Evolutionary conservation across 140 eudicot species (phyloP).

Genomic region (Flaveria floridana): DNA sequence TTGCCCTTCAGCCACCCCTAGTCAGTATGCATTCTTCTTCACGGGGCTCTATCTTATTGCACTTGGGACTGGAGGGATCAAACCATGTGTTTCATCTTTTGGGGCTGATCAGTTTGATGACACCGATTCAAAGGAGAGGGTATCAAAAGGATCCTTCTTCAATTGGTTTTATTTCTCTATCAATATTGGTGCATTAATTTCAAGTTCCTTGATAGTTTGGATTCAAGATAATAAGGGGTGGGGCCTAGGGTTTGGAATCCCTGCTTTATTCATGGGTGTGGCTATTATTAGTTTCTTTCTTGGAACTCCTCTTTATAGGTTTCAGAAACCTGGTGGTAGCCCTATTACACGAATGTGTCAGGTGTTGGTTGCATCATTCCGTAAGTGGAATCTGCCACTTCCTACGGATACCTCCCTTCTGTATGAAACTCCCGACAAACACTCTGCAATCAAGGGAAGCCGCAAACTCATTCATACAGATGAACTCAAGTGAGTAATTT

Average conservation of each 20-base stretch:
- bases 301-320: constrained; percentile 50
- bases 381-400: constrained; percentile 35
- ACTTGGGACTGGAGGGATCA: constrained; percentile 52
- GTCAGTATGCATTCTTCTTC: constrained; percentile 42
- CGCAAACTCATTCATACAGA: constrained; percentile 47
- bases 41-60: constrained; percentile 48
- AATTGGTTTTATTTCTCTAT: constrained; percentile 59
- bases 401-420: constrained; percentile 37
- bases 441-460: constrained; percentile 38
- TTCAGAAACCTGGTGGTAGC: constrained; percentile 57
- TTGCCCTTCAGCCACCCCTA: constrained; percentile 39
- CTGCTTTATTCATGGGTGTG: constrained; percentile 44
- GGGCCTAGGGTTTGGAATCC: constrained; percentile 55
- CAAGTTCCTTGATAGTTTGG: constrained; percentile 49
- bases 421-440: constrained; percentile 38
- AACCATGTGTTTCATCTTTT: constrained; percentile 62
- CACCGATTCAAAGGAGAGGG: constrained; percentile 44
- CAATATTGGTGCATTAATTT: constrained; percentile 41
- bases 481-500: constrained; percentile 36
- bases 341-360: constrained; percentile 50
- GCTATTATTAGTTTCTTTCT: constrained; percentile 45
- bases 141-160: constrained; percentile 50
- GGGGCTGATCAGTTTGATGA: constrained; percentile 69
- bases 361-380: constrained; percentile 53
- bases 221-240: constrained; percentile 56